Evolutionary conservation across 2,329 filamentous ascomycete genomes (phyloP).

Genomic region (Paecilomyces sp.): DNA sequence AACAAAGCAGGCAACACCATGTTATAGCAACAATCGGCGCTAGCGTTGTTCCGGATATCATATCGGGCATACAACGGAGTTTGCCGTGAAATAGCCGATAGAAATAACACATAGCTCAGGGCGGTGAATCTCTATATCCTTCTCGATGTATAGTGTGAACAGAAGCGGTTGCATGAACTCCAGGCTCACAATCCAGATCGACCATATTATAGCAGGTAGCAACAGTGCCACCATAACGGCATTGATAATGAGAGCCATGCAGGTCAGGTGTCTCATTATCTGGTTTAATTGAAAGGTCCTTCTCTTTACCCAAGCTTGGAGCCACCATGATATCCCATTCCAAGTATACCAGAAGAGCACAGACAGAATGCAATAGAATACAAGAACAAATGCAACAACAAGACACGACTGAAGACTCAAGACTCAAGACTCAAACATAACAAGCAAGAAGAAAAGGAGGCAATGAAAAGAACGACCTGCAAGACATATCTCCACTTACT

Average conservation of each 20-base stretch:
- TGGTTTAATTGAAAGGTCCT: not conserved
- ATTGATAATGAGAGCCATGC: not conserved
- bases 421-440: conserved; percentile 2
- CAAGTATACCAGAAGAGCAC: not conserved
- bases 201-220: not conserved
- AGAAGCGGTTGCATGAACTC: not conserved
- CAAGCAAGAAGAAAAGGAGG: not conserved
- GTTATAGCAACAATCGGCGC: not conserved
- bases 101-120: not conserved
- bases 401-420: not conserved
- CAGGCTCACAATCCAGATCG: not conserved
- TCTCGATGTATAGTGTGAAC: not conserved
- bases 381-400: not conserved
- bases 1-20: not conserved
- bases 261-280: not conserved
- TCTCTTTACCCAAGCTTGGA: not conserved
- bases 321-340: not conserved
- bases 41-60: not conserved
- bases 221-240: not conserved
- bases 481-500: conserved; percentile 50
- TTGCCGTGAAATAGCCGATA: not conserved
- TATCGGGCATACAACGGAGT: not conserved
- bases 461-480: conserved; percentile 2
- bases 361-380: not conserved
- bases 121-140: not conserved